phyloP scores from a whole-genome alignment of 2,329 filamentous ascomycete species.

The Colletotrichum truncatum region DNA sequence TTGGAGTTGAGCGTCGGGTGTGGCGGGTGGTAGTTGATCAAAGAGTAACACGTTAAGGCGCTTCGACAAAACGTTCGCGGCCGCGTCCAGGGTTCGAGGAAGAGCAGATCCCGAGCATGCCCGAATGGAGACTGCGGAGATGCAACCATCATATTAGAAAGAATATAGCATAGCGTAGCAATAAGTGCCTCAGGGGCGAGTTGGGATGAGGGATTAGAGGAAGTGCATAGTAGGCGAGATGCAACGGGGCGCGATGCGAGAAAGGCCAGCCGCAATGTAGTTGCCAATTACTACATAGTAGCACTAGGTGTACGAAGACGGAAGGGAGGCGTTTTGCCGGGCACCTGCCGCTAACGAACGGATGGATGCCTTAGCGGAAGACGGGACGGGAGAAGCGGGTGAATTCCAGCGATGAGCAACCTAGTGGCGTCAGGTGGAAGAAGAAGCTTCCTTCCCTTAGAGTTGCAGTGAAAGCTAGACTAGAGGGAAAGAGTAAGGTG shows the following conservation, averaged over 20 bases:
- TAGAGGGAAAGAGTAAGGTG: conserved; percentile 4
- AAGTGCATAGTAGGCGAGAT: neutral
- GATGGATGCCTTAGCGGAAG: conserved; percentile 7
- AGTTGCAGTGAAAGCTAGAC: conserved; percentile 12
- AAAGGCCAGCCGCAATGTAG: neutral
- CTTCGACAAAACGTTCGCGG: conserved; percentile 13
- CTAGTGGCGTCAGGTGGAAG: conserved; percentile 2
- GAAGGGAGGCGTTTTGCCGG: neutral
- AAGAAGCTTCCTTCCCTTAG: conserved; percentile 8
- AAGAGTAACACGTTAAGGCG: neutral
- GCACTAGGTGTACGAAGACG: neutral
- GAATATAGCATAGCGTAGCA: neutral
- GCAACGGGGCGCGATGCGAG: no score
- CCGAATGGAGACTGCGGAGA: neutral
- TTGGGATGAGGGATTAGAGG: neutral
- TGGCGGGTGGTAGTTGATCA: conserved; percentile 1
- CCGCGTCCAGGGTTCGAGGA: neutral
- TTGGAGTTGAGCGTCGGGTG: neutral
- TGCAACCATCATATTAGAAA: neutral
- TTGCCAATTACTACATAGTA: no score
- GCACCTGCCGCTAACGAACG: neutral
- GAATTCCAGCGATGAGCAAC: conserved; percentile 9
- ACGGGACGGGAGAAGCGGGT: conserved; percentile 20
- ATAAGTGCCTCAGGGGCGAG: neutral
- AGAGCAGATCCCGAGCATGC: conserved; percentile 1